Base-by-base conservation (phyloP, 768 basidiomycete genomes). In the Tylopilus vinaceipallidus region DNA sequence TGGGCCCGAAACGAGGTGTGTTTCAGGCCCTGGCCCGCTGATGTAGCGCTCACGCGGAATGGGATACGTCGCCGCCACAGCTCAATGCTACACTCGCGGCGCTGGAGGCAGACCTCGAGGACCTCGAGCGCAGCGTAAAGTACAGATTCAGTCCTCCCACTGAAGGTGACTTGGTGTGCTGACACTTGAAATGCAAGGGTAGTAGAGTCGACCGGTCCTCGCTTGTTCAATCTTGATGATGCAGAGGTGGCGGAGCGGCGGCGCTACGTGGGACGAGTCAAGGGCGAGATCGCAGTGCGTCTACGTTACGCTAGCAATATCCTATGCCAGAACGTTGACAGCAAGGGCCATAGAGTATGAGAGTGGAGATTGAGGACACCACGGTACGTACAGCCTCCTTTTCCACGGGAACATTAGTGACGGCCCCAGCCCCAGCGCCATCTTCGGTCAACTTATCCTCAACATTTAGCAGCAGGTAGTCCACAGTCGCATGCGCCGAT, bases 71-170 rank as follows among this genome's bases (percentile, higher is more conserved):
- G 14, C 24, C 35, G 6, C 24, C 14, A 4, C 64, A 91, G 87
- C 72, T 97, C 45, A 84, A 83, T 66, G 84, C 83, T 0, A 88
- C 88, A 2, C 76, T 98, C 9, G 78, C 82, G 1, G 71, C 85
- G 2, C 72, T 98, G 23, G 90, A 94, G 62, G 86, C 87, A 0
- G 95, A 98, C 71, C 65, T 95, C 20, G 91, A 93, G 52, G 93
- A 93, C 64, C 71, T 98, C n/a, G 94, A 97, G 42, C 91, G 92
- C 62, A 93, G 91, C 61, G 94, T 98, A 37, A 85, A 82, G 90
- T 91, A 66, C 55, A 79, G 64, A 1, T 42, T 47, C 20, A 33
- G n/a, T 23, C 23, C 4, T 33, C 42, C 35, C 17, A 29, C 27
- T 3, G 42, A 24, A 23, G 23, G 16, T 27, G 29, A 30, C n/a